phyloP scores from a whole-genome alignment of 139 green algal genomes.

The Eudorina sp. region DNA sequence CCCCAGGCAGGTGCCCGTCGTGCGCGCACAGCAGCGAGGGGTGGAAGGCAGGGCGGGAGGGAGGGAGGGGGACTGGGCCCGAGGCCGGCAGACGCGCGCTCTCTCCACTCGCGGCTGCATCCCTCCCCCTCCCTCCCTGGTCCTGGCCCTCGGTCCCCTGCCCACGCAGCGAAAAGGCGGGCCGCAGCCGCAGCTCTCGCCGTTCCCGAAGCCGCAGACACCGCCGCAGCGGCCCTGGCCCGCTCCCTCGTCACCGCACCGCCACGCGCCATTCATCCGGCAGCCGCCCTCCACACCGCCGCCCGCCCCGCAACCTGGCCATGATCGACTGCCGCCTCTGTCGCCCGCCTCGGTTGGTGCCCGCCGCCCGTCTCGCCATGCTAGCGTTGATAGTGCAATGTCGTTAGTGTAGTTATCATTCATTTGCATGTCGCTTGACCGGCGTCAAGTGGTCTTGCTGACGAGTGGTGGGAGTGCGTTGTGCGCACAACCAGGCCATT shows the following conservation, averaged over 20 bases:
- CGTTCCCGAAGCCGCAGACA: not conserved
- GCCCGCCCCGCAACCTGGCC: not conserved
- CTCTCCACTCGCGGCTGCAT: conserved; percentile 1
- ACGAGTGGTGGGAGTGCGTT: too few relatives aligned
- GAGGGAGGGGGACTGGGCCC: not conserved
- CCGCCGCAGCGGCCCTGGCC: not conserved
- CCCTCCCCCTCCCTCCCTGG: not conserved
- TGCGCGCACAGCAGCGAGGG: not conserved
- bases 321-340: conserved; percentile 11
- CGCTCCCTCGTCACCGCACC: not conserved
- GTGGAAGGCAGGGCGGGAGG: not conserved
- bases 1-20: too few relatives aligned
- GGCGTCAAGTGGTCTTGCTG: too few relatives aligned
- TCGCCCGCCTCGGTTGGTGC: conserved; percentile 32
- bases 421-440: too few relatives aligned
- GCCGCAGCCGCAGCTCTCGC: not conserved
- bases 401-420: too few relatives aligned
- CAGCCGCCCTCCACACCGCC: not conserved
- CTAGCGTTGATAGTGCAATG: too few relatives aligned
- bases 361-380: not conserved
- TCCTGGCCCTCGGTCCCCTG: not conserved
- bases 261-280: not conserved
- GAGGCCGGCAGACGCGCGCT: not conserved
- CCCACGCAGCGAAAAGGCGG: conserved; percentile 12
- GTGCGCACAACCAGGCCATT: too few relatives aligned